Percentiles rank a stretch among this genome's conserved stretches.
These are phyloP conservation scores for Endoconidiophora polonica DNA, from an alignment of 2,329 filamentous ascomycete species.

Conservation along the genomic window DNA sequence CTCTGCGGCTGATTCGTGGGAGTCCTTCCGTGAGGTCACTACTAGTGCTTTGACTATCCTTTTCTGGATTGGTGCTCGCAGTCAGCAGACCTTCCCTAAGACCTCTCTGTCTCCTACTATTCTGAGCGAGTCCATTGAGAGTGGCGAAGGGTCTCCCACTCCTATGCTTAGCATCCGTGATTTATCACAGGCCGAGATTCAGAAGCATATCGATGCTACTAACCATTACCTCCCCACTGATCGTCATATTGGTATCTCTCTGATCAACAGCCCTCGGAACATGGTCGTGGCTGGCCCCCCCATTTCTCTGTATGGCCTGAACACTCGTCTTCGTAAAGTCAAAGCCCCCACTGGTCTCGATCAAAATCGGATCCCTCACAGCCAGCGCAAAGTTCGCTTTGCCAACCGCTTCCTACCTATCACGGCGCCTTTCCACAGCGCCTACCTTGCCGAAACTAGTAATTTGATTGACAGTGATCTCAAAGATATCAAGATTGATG, in stretches of 20 bases:
- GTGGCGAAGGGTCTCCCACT: conserved; percentile 87
- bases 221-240: conserved; percentile 91
- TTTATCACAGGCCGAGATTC: conserved; percentile 69
- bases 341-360: conserved; percentile 96
- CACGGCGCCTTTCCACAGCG: conserved; percentile 95
- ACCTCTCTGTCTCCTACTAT: conserved; percentile 85
- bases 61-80: conserved; percentile 96
- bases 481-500: conserved; percentile 61
- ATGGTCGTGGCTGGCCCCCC: conserved; percentile 93
- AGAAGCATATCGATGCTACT: conserved; percentile 91
- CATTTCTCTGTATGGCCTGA: conserved; percentile 89
- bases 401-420: conserved; percentile 95
- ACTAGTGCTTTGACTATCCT: conserved; percentile 75
- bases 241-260: conserved; percentile 83
- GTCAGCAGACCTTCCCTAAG: conserved; percentile 90
- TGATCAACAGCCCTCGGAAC: conserved; percentile 93
- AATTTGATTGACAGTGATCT: conserved; percentile 75
- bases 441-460: conserved; percentile 71
- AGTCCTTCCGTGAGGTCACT: conserved; percentile 68
- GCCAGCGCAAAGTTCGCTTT: conserved; percentile 89
- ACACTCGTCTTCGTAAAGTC: conserved; percentile 85
- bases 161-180: conserved; percentile 98
- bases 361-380: conserved; percentile 86
- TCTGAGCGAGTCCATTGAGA: conserved; percentile 81
- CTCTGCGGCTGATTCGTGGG: conserved; percentile 82